These are phyloP conservation scores for Claviceps sp. DNA, from an alignment of 2,329 filamentous ascomycete genomes.

Conservation along the genomic window DNA sequence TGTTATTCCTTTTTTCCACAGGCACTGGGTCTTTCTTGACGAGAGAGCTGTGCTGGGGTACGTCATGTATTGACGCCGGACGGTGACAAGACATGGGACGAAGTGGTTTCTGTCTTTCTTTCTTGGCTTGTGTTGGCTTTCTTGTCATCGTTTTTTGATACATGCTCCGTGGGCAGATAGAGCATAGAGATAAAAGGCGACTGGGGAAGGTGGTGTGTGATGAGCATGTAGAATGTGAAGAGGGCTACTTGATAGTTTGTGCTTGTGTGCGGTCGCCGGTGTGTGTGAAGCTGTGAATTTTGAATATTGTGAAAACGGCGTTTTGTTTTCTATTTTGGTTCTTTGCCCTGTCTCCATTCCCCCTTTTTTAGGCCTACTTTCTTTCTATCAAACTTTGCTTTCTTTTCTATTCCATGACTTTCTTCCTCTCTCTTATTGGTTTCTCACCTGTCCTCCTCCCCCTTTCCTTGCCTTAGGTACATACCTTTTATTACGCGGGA, in stretches of 20 bases:
- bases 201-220: not conserved
- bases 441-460: too few relatives aligned
- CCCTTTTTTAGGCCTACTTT: too few relatives aligned
- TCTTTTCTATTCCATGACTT: too few relatives aligned
- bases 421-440: too few relatives aligned
- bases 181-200: not conserved
- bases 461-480: not conserved
- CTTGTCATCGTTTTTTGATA: not conserved
- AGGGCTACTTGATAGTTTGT: too few relatives aligned
- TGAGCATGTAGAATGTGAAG: too few relatives aligned
- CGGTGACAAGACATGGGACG: not conserved
- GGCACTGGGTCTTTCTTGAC: too few relatives aligned
- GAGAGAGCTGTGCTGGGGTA: not conserved
- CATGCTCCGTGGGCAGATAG: not conserved
- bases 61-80: not conserved
- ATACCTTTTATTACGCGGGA: not conserved
- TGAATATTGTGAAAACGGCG: not conserved
- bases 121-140: not conserved
- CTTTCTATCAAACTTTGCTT: too few relatives aligned
- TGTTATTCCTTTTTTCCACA: too few relatives aligned
- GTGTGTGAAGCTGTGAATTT: not conserved
- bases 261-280: too few relatives aligned
- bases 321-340: not conserved
- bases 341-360: too few relatives aligned
- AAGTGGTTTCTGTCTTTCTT: not conserved